A percentile compares a stretch with the other conserved stretches of the same genome.
Conservation (phyloP, 1,139 yeast species). For the Chernovozyma sophiae-reginae region DNA sequence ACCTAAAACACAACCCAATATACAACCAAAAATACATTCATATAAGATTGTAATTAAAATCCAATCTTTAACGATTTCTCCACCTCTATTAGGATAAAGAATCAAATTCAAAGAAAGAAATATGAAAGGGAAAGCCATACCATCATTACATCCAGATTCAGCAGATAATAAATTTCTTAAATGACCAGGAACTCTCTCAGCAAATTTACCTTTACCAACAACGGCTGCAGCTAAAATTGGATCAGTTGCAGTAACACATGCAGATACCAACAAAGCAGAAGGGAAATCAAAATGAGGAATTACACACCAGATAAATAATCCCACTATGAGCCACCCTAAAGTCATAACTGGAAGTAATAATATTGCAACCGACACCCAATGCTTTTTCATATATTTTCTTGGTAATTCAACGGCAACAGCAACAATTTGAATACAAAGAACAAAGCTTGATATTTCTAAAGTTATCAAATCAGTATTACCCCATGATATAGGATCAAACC, state of each 20-base stretch:
- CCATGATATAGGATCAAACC: conserved; percentile 90
- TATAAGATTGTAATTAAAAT: conserved; percentile 74
- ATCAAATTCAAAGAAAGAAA: conserved; percentile 69
- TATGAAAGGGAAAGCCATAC: conserved; percentile 96
- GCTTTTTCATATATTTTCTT: conserved; percentile 84
- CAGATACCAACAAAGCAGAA: conserved; percentile 76
- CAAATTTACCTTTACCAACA: conserved; percentile 96
- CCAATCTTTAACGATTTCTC: conserved; percentile 81
- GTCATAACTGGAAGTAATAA: conserved; percentile 92
- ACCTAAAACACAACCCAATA: conserved; percentile 79
- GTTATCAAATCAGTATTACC: conserved; percentile 87
- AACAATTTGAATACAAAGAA: conserved; percentile 87
- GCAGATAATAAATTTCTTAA: conserved; percentile 85
- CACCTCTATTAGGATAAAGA: conserved; percentile 59
- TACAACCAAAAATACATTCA: conserved; percentile 82
- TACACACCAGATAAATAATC: conserved; percentile 77
- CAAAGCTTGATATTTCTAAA: conserved; percentile 82
- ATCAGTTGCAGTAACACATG: conserved; percentile 96
- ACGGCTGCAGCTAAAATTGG: conserved; percentile 98
- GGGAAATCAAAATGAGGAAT: conserved; percentile 80
- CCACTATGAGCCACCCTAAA: conserved; percentile 85
- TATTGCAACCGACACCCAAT: conserved; percentile 79
- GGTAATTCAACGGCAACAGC: conserved; percentile 98
- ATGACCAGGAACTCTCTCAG: conserved; percentile 96
- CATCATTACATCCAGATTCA: conserved; percentile 96